Percentiles rank a stretch among this genome's conserved stretches.
Conservation (phyloP, 768 basidiomycete species). For the Cystobasidium onofrii region DNA sequence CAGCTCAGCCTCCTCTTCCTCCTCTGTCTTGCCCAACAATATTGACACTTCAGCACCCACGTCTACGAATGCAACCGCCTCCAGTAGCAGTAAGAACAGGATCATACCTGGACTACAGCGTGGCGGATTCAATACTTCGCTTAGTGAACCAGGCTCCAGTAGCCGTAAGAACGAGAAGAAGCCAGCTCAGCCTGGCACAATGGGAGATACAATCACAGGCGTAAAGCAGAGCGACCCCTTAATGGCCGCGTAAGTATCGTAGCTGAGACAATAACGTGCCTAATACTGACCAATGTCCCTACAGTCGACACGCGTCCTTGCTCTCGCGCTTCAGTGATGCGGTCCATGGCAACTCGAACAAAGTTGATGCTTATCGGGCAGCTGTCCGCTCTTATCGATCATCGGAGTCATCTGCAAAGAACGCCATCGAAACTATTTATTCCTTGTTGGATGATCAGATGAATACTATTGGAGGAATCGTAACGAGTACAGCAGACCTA, state of each 20-base stretch:
- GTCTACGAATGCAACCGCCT: not conserved
- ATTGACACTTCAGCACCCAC: not conserved
- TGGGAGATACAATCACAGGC: constrained; percentile 20
- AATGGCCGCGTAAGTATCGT: constrained; percentile 12
- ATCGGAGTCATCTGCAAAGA: constrained; percentile 69
- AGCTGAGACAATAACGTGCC: not conserved
- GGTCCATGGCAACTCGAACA: constrained; percentile 45
- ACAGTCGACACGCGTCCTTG: constrained; percentile 62
- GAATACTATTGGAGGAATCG: constrained; percentile 58
- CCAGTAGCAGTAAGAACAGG: not conserved
- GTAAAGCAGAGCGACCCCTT: constrained; percentile 20
- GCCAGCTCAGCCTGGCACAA: not conserved
- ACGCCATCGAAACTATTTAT: constrained; percentile 83
- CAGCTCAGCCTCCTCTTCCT: constrained; percentile 33
- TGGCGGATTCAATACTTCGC: constrained; percentile 20
- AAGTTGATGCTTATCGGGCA: constrained; percentile 45
- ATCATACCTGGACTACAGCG: constrained; percentile 19
- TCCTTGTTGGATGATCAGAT: constrained; percentile 60
- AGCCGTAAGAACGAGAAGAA: not conserved
- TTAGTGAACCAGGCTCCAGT: not conserved
- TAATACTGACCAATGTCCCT: not conserved
- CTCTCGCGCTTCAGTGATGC: constrained; percentile 54
- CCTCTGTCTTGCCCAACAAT: not conserved
- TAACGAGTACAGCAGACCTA: constrained; percentile 57
- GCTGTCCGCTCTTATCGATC: constrained; percentile 63